Evolutionary conservation across 1,284 basidiomycete genomes (phyloP).

Genomic region (Moesziomyces globuligerus): DNA sequence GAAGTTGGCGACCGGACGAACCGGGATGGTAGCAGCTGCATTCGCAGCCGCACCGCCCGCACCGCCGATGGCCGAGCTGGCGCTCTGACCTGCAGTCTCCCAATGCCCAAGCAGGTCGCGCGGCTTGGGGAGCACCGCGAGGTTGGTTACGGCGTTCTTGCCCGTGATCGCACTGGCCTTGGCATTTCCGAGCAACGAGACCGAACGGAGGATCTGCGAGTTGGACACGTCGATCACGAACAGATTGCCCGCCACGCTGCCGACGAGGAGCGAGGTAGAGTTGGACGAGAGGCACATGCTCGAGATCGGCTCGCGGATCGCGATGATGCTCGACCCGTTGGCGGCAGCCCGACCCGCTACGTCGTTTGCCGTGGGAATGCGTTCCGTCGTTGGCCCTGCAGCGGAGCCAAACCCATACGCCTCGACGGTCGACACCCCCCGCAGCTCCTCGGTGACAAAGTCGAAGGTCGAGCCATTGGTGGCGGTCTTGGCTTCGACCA

Average conservation of each 20-base stretch:
- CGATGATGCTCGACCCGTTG: slow-evolving; percentile 32
- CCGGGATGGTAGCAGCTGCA: slow-evolving; percentile 20
- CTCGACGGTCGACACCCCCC: slow-evolving; percentile 25
- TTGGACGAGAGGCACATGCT: slow-evolving; percentile 79
- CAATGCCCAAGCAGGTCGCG: slow-evolving; percentile 44
- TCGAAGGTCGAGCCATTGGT: slow-evolving; percentile 24
- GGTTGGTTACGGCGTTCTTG: slow-evolving; percentile 55
- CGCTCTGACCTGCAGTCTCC: slow-evolving; percentile 17
- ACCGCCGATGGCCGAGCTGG: slow-evolving; percentile 17
- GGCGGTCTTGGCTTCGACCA: slow-evolving; percentile 24
- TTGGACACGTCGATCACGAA: slow-evolving; percentile 87
- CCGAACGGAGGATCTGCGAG: slow-evolving; percentile 84
- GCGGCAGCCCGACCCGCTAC: slow-evolving; percentile 14
- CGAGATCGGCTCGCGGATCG: slow-evolving; percentile 70
- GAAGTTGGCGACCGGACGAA: slow-evolving; percentile 37
- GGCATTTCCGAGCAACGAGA: slow-evolving; percentile 67
- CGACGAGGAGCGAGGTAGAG: slow-evolving; percentile 72
- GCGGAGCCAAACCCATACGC: slow-evolving; percentile 28
- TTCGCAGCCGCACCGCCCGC: slow-evolving; percentile 17
- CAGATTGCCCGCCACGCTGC: slow-evolving; percentile 72
- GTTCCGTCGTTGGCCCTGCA: slow-evolving; percentile 20
- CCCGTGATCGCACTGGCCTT: slow-evolving; percentile 33
- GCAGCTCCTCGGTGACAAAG: slow-evolving; percentile 35
- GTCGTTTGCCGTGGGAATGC: slow-evolving; percentile 14
- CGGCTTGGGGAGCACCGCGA: slow-evolving; percentile 40